phyloP scores from a whole-genome alignment of 768 basidiomycete genomes.

The Brasilioporus rufonigricans region DNA sequence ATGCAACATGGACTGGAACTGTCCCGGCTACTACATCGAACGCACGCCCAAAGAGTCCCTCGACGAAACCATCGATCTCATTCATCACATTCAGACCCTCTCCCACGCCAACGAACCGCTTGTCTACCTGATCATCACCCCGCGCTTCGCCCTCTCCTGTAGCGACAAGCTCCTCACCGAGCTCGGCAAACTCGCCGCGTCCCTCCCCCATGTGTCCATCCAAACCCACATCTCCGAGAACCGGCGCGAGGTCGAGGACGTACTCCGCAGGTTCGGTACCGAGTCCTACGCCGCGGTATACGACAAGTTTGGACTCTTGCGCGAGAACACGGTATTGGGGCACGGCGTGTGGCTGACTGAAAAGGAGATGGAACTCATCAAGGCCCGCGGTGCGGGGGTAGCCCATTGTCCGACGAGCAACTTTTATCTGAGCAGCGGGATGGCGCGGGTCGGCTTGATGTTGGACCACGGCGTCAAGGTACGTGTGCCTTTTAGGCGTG shows the following conservation, averaged over 20 bases:
- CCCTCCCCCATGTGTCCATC: constrained; percentile 61
- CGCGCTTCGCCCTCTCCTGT: constrained; percentile 90
- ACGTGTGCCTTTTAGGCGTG: background rate
- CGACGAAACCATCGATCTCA: constrained; percentile 56
- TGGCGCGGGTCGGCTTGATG: constrained; percentile 71
- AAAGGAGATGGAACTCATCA: constrained; percentile 69
- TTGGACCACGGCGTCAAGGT: constrained; percentile 86
- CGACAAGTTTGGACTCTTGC: constrained; percentile 68
- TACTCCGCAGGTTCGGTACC: constrained; percentile 63
- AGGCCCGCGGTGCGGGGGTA: constrained; percentile 62
- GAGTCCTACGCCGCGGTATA: constrained; percentile 76
- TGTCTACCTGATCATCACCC: constrained; percentile 87
- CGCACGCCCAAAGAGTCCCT: constrained; percentile 52
- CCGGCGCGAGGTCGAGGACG: constrained; percentile 59
- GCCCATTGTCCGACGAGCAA: constrained; percentile 95
- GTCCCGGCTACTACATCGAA: constrained; percentile 64
- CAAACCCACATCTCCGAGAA: constrained; percentile 95
- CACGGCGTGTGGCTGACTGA: constrained; percentile 80
- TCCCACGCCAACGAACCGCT: constrained; percentile 43
- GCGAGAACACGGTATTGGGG: constrained; percentile 77
- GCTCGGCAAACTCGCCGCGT: constrained; percentile 55
- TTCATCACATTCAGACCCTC: constrained; percentile 63
- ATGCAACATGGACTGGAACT: constrained; percentile 53
- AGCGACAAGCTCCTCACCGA: constrained; percentile 57
- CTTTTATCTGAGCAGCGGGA: constrained; percentile 83